Evolutionary conservation across 2,329 filamentous ascomycete genomes (phyloP).

Genomic region (Myriosclerotinia scirpicola): DNA sequence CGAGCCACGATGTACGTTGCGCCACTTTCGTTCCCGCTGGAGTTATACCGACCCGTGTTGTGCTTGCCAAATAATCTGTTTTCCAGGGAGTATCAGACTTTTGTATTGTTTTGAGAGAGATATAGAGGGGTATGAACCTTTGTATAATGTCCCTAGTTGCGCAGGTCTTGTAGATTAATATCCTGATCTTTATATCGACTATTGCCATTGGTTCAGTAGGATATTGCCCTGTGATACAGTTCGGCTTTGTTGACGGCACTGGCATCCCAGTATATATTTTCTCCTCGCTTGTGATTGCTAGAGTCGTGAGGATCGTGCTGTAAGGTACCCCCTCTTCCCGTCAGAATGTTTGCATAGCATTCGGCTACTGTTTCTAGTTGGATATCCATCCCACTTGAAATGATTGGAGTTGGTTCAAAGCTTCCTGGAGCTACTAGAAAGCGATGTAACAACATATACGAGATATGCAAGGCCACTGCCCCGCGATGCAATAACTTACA

Average conservation of each 20-base stretch:
- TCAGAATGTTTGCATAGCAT: not conserved
- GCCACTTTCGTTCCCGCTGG: not conserved
- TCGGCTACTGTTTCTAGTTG: not conserved
- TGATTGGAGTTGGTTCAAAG: not conserved
- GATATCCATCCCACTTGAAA: not conserved
- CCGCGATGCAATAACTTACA: not conserved
- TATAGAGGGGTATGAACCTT: not conserved
- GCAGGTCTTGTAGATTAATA: not conserved
- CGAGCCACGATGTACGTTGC: conserved; percentile 4
- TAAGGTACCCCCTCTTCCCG: not conserved
- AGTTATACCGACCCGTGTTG: not conserved
- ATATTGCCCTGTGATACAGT: not conserved
- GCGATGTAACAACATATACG: too few relatives aligned
- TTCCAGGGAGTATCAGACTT: not conserved
- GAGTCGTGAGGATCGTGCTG: too few relatives aligned
- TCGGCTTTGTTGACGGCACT: not conserved
- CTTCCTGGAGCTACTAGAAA: not conserved
- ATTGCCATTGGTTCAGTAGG: not conserved
- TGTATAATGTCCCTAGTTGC: not conserved
- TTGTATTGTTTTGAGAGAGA: not conserved
- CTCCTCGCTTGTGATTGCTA: not conserved
- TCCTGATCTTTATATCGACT: not conserved
- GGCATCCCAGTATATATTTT: not conserved
- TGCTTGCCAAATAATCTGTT: not conserved
- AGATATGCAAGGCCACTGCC: not conserved